phyloP scores from a whole-genome alignment of 2,329 filamentous ascomycete genomes.

The Talaromyces funiculosus region DNA sequence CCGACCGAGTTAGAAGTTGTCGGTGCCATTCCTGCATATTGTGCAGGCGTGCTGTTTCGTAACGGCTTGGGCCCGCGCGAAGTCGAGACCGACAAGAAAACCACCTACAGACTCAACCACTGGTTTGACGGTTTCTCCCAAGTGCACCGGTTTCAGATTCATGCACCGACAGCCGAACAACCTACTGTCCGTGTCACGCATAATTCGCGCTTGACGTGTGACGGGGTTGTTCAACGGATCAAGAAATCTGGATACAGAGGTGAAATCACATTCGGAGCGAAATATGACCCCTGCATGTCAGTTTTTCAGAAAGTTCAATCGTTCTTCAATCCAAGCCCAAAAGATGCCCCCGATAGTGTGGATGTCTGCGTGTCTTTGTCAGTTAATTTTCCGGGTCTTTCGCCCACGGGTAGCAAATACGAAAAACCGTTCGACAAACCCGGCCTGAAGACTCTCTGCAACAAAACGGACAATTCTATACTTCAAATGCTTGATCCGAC shows the following conservation, averaged over 20 bases:
- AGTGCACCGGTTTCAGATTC: slow-evolving; percentile 66
- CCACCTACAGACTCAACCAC: slow-evolving; percentile 57
- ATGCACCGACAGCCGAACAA: slow-evolving; percentile 34
- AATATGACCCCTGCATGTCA: slow-evolving; percentile 66
- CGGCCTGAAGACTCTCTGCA: slow-evolving; percentile 50
- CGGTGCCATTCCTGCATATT: slow-evolving; percentile 65
- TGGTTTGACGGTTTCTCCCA: slow-evolving; percentile 79
- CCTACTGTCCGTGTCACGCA: slow-evolving; percentile 53
- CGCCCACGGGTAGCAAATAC: slow-evolving; percentile 20
- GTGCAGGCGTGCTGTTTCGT: slow-evolving; percentile 65
- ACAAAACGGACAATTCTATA: slow-evolving; percentile 52
- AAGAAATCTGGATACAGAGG: slow-evolving; percentile 54
- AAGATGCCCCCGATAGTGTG: slow-evolving; percentile 28
- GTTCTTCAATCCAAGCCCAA: slow-evolving; percentile 43
- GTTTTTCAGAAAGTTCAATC: slow-evolving; percentile 67
- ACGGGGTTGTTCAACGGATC: slow-evolving; percentile 57
- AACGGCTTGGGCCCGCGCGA: slow-evolving; percentile 65
- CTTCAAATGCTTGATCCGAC: slow-evolving; percentile 61
- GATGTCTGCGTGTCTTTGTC: slow-evolving; percentile 65
- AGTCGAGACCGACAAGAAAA: slow-evolving; percentile 56
- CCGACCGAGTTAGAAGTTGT: slow-evolving; percentile 59
- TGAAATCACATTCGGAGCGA: slow-evolving; percentile 62
- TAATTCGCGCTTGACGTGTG: slow-evolving; percentile 63
- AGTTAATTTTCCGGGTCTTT: slow-evolving; percentile 57
- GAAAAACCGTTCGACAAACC: slow-evolving; percentile 20